Evolutionary conservation across 208 protist genomes (phyloP).

Genomic region (Trypanosoma mega): DNA sequence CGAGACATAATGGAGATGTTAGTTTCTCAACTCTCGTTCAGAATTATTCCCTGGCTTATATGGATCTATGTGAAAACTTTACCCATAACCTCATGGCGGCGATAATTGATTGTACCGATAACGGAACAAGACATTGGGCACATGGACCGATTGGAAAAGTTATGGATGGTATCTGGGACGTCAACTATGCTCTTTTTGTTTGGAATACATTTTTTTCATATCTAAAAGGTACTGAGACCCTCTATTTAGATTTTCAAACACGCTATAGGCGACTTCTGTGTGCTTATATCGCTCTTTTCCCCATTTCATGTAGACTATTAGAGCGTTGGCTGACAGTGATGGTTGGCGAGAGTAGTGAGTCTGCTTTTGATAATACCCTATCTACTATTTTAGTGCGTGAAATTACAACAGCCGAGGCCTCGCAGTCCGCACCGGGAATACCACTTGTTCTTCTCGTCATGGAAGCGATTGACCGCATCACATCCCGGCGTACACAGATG

Average conservation of each 20-base stretch:
- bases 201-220: slow-evolving; percentile 15
- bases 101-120: background rate
- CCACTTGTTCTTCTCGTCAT: slow-evolving; percentile 18
- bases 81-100: background rate
- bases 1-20: background rate
- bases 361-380: background rate
- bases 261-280: slow-evolving; percentile 19
- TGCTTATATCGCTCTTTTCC: slow-evolving; percentile 13
- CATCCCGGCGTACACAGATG: background rate
- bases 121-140: background rate
- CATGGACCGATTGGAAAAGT: slow-evolving; percentile 17
- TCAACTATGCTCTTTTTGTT: slow-evolving; percentile 27
- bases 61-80: slow-evolving; percentile 28
- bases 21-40: slow-evolving; percentile 9
- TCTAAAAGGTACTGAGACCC: background rate
- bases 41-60: slow-evolving; percentile 10
- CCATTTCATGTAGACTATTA: slow-evolving; percentile 6
- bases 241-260: slow-evolving; percentile 7
- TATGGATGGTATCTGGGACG: slow-evolving; percentile 29
- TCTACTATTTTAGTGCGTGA: no score
- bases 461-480: slow-evolving; percentile 36
- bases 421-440: slow-evolving; percentile 32
- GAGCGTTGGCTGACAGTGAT: slow-evolving; percentile 29
- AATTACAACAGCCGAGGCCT: slow-evolving; percentile 22
- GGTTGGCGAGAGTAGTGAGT: slow-evolving; percentile 1